Evolutionary conservation across 805 yeast genomes (phyloP).

Genomic region (Blastobotrys peoriensis): DNA sequence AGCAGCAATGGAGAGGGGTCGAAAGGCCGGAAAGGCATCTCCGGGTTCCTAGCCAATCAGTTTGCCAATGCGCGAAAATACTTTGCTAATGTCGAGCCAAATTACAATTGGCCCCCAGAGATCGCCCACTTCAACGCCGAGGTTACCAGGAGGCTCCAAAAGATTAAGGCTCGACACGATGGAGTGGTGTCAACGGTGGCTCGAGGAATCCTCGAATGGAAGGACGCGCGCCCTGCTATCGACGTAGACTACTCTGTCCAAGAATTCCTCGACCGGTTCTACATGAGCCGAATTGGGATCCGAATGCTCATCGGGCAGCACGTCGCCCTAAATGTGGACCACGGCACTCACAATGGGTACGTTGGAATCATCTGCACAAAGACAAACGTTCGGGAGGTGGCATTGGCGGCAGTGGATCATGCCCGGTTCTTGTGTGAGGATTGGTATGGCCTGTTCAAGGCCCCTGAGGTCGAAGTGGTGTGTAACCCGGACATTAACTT

Average conservation of each 20-base stretch:
- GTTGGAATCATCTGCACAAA: slow-evolving; percentile 86
- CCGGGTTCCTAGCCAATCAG: slow-evolving; percentile 4
- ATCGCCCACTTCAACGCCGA: slow-evolving; percentile 62
- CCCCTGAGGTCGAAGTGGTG: slow-evolving; percentile 74
- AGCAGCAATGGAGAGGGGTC: neutral
- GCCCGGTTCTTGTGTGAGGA: slow-evolving; percentile 89
- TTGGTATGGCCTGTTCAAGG: slow-evolving; percentile 79
- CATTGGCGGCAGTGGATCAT: slow-evolving; percentile 82
- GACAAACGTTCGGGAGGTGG: slow-evolving; percentile 77
- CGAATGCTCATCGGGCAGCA: slow-evolving; percentile 95
- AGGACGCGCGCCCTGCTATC: slow-evolving; percentile 40
- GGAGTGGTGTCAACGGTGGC: slow-evolving; percentile 92
- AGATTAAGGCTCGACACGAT: slow-evolving; percentile 79
- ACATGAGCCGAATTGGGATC: slow-evolving; percentile 87
- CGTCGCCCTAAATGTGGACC: slow-evolving; percentile 70
- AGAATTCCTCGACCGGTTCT: slow-evolving; percentile 75
- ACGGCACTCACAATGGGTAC: slow-evolving; percentile 52
- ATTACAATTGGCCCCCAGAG: slow-evolving; percentile 64
- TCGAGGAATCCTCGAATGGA: slow-evolving; percentile 90
- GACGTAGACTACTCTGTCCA: slow-evolving; percentile 69
- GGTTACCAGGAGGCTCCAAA: slow-evolving; percentile 60
- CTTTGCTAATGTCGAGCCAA: slow-evolving; percentile 46
- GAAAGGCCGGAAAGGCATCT: slow-evolving; percentile 13
- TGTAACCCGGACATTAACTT: slow-evolving; percentile 72
- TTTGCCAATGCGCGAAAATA: slow-evolving; percentile 35